phyloP scores from a whole-genome alignment of 352 stramenopile genomes.

The Detonula confervacea region DNA sequence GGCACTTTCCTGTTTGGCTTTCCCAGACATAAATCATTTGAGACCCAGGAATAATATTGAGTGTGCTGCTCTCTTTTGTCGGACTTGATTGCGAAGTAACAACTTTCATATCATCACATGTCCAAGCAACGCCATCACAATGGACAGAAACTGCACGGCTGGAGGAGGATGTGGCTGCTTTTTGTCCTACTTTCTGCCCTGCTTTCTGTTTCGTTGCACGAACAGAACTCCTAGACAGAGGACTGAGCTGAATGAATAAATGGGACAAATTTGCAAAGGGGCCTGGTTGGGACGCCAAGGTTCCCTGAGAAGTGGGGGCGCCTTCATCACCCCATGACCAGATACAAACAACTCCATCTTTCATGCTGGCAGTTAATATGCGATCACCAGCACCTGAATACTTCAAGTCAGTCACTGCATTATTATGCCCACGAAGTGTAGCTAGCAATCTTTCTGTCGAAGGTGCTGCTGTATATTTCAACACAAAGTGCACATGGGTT shows the following conservation, averaged over 20 bases:
- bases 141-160: too few species aligned
- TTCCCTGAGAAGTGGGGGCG: too few species aligned
- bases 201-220: too few species aligned
- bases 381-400: slow-evolving; percentile 91
- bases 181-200: too few species aligned
- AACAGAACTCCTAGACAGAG: slow-evolving; percentile 4
- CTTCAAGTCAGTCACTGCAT: slow-evolving; percentile 92
- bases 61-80: slow-evolving; percentile 54
- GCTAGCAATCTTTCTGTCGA: slow-evolving; percentile 54
- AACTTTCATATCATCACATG: slow-evolving; percentile 85
- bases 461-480: slow-evolving; percentile 29
- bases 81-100: slow-evolving; percentile 85
- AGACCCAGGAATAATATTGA: slow-evolving; percentile 67
- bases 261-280: slow-evolving; percentile 48
- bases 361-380: slow-evolving; percentile 93
- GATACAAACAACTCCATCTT: slow-evolving; percentile 89
- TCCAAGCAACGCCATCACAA: slow-evolving; percentile 85
- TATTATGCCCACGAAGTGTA: slow-evolving; percentile 89
- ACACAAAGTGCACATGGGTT: neutral
- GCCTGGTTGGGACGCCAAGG: too few species aligned
- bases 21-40: slow-evolving; percentile 81
- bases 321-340: slow-evolving; percentile 77
- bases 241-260: slow-evolving; percentile 50
- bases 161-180: too few species aligned
- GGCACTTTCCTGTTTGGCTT: slow-evolving; percentile 68